Conservation (phyloP, 2,329 filamentous ascomycete species). For the Pyrenochaeta sp. region DNA sequence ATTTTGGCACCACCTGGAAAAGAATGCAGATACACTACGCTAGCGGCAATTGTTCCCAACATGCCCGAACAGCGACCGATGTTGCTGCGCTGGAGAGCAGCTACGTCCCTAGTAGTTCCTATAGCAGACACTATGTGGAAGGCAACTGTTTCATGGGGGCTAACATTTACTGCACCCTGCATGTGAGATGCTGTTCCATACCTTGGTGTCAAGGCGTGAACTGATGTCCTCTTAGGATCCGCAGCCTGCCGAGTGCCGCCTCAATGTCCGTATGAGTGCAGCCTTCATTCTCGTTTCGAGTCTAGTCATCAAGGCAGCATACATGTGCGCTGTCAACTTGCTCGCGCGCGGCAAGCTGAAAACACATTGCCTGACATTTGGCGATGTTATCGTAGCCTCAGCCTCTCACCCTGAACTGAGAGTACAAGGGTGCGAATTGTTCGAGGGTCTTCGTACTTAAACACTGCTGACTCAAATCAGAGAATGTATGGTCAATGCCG, state of each 20-base stretch:
- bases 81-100: constrained; percentile 11
- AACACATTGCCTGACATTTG: constrained; percentile 41
- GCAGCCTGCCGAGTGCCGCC: constrained; percentile 25
- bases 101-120: neutral
- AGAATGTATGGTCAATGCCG: constrained; percentile 45
- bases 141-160: constrained; percentile 23
- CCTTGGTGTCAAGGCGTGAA: neutral
- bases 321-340: constrained; percentile 42
- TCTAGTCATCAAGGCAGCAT: constrained; percentile 36
- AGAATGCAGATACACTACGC: constrained; percentile 26
- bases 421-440: constrained; percentile 30
- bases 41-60: constrained; percentile 21
- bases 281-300: constrained; percentile 36
- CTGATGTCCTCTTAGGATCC: neutral
- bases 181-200: neutral
- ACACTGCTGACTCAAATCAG: constrained; percentile 13
- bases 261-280: constrained; percentile 43
- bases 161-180: constrained; percentile 18
- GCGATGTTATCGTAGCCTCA: constrained; percentile 42
- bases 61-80: constrained; percentile 19
- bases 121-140: constrained; percentile 8
- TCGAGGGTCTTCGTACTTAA: neutral
- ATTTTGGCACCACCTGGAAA: constrained; percentile 15
- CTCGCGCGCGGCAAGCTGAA: constrained; percentile 34
- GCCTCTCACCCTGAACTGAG: constrained; percentile 35